A percentile compares a stretch with the other conserved stretches of the same genome.
Evolutionary conservation across 2,329 filamentous ascomycete genomes (phyloP).

Genomic region (Penicillium hesseltinei): DNA sequence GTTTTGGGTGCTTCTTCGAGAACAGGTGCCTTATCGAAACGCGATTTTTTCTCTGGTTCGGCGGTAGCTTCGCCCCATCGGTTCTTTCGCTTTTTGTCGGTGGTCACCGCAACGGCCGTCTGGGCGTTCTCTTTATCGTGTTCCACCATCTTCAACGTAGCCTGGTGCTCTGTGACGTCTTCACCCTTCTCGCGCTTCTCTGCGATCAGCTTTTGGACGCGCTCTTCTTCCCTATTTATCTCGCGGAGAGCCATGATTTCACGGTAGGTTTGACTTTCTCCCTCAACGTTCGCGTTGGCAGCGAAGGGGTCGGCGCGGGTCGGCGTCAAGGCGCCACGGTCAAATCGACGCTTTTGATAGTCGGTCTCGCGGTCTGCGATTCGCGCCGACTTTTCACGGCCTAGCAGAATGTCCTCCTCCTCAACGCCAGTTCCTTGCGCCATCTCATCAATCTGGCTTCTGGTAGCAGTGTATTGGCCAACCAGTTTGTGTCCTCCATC

Average conservation of each 20-base stretch:
- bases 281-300: constrained; percentile 65
- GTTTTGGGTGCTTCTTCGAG: constrained; percentile 64
- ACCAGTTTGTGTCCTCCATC: constrained; percentile 76
- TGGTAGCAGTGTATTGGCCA: constrained; percentile 93
- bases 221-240: constrained; percentile 87
- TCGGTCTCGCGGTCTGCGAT: constrained; percentile 94
- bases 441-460: constrained; percentile 91
- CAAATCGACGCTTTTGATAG: constrained; percentile 93
- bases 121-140: constrained; percentile 71
- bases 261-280: constrained; percentile 77
- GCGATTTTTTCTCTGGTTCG: constrained; percentile 22
- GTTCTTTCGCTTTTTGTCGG: constrained; percentile 82
- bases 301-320: constrained; percentile 84
- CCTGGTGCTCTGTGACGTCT: constrained; percentile 64
- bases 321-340: constrained; percentile 75
- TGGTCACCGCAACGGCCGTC: constrained; percentile 60
- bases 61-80: constrained; percentile 68
- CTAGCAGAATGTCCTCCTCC: constrained; percentile 84
- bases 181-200: constrained; percentile 65
- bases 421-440: constrained; percentile 80
- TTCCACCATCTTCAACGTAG: constrained; percentile 68
- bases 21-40: constrained; percentile 77
- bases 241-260: constrained; percentile 90
- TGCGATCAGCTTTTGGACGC: constrained; percentile 75
- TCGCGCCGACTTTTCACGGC: constrained; percentile 82